phyloP scores from a whole-genome alignment of 768 basidiomycete species.

The Boletus sp. region DNA sequence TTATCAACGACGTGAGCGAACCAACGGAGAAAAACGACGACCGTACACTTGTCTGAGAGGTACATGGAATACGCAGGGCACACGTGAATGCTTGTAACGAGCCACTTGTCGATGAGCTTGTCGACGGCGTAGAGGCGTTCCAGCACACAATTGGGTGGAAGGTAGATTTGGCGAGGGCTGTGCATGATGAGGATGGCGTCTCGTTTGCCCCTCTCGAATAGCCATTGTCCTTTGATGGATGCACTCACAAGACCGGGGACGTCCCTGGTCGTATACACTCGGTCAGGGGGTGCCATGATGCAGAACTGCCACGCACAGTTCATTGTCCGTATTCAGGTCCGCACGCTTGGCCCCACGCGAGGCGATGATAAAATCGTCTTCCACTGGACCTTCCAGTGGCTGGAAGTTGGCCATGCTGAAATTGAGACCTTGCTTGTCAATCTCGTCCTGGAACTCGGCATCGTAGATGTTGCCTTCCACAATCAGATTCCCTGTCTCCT shows the following conservation, averaged over 20 bases:
- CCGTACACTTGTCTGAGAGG: slow-evolving; percentile 24
- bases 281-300: neutral
- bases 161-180: slow-evolving; percentile 20
- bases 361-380: slow-evolving; percentile 22
- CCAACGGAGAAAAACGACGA: neutral
- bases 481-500: slow-evolving; percentile 28
- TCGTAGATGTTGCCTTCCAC: slow-evolving; percentile 37
- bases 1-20: neutral
- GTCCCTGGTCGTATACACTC: neutral
- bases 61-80: slow-evolving; percentile 35
- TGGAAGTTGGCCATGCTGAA: slow-evolving; percentile 16
- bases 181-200: slow-evolving; percentile 34
- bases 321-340: slow-evolving; percentile 7
- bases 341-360: slow-evolving; percentile 16
- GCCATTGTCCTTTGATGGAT: slow-evolving; percentile 32
- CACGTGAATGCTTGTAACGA: slow-evolving; percentile 30
- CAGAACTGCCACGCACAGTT: slow-evolving; percentile 14
- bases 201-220: slow-evolving; percentile 25
- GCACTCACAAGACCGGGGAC: slow-evolving; percentile 21
- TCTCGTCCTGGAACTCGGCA: slow-evolving; percentile 10
- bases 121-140: slow-evolving; percentile 24
- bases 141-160: slow-evolving; percentile 22
- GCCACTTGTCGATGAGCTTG: slow-evolving; percentile 25
- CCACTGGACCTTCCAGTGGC: slow-evolving; percentile 15
- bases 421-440: slow-evolving; percentile 11